phyloP scores from a whole-genome alignment of 495 filamentous ascomycete species.

The Immersiella caudata region DNA sequence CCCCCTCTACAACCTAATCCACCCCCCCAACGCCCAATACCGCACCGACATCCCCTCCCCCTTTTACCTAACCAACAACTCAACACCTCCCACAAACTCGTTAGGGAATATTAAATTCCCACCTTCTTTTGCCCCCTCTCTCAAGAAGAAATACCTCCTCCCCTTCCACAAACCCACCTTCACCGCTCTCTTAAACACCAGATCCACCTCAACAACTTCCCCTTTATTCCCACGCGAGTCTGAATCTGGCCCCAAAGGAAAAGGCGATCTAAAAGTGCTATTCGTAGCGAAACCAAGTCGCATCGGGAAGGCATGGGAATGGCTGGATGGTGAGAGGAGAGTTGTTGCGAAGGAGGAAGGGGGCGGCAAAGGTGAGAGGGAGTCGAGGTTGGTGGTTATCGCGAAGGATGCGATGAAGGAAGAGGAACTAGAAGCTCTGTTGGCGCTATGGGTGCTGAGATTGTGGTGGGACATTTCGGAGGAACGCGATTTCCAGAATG shows the following conservation, averaged over 20 bases:
- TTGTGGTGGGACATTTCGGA: background rate
- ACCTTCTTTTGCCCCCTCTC: background rate
- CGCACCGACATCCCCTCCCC: background rate
- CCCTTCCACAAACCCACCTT: background rate
- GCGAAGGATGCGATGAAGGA: background rate
- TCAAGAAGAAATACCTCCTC: background rate
- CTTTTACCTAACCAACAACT: background rate
- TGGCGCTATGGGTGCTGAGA: background rate
- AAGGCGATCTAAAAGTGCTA: background rate
- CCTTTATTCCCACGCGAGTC: background rate
- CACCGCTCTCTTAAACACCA: background rate
- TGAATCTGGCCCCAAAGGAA: background rate
- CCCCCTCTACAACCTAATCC: background rate
- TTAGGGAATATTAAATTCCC: background rate
- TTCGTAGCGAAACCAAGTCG: background rate
- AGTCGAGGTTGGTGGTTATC: background rate
- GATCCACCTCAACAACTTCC: background rate
- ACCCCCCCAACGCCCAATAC: background rate
- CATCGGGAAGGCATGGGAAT: background rate
- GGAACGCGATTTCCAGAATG: background rate
- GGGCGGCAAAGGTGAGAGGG: background rate
- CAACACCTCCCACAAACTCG: background rate
- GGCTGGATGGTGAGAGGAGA: background rate
- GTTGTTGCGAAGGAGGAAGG: background rate
- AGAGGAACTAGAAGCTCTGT: background rate